phyloP scores from a whole-genome alignment of 257 asterid species.

The Fraxinus americana region DNA sequence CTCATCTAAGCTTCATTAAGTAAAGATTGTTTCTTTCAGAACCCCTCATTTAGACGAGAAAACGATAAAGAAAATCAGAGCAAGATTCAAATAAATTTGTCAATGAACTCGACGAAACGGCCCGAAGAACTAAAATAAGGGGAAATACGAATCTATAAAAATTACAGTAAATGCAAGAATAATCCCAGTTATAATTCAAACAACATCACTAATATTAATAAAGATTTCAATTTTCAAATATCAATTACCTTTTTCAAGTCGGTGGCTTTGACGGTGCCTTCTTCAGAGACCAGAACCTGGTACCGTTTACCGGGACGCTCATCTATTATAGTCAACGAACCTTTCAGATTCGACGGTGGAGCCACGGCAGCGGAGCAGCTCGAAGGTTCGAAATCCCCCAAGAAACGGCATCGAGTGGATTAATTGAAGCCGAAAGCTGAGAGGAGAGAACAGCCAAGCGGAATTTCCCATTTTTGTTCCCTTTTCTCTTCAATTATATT shows the following conservation, averaged over 20 bases:
- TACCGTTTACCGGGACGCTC: conserved; percentile 80
- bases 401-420: conserved; percentile 30
- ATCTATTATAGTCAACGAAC: conserved; percentile 65
- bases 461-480: neutral
- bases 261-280: conserved; percentile 85
- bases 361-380: conserved; percentile 52
- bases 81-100: no score
- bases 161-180: neutral
- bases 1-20: neutral
- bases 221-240: neutral
- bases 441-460: conserved; percentile 68
- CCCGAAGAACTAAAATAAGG: no score
- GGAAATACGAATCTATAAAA: no score
- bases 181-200: neutral
- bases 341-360: conserved; percentile 69
- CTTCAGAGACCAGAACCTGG: conserved; percentile 81
- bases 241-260: conserved; percentile 75
- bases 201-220: neutral
- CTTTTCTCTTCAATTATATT: no score
- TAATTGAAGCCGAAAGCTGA: conserved; percentile 53
- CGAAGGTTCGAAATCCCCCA: conserved; percentile 44
- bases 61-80: neutral
- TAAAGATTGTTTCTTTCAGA: neutral
- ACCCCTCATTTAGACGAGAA: neutral
- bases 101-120: neutral